These are phyloP conservation scores for Xylaria digitata DNA, from an alignment of 2,329 filamentous ascomycete species.

Conservation along the genomic window DNA sequence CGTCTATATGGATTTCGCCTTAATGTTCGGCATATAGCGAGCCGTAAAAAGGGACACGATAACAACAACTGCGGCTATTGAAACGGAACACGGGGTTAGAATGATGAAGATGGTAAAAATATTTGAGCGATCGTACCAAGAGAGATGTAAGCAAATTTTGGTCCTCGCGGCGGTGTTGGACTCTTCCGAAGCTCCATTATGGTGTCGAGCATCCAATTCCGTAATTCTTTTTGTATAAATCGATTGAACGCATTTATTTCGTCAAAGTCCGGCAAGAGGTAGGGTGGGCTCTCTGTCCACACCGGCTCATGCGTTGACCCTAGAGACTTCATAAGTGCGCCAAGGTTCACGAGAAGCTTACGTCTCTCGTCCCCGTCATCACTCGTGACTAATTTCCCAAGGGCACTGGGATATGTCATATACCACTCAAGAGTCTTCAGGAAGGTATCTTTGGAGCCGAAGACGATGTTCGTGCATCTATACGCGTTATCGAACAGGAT, in stretches of 20 bases:
- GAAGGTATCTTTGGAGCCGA: conserved; percentile 40
- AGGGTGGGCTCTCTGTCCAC: conserved; percentile 27
- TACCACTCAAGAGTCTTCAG: conserved; percentile 44
- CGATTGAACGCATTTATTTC: conserved; percentile 15
- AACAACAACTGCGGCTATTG: too few species aligned
- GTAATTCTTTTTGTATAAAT: conserved; percentile 6
- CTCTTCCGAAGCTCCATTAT: conserved; percentile 14
- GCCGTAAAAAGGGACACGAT: too few species aligned
- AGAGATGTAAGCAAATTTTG: conserved; percentile 24
- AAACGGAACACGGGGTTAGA: too few species aligned
- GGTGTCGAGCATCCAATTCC: conserved; percentile 19
- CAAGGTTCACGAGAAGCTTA: conserved; percentile 27
- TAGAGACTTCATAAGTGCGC: conserved; percentile 33
- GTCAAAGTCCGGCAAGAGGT: conserved; percentile 4
- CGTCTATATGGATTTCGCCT: neutral
- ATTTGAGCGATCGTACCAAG: conserved; percentile 31
- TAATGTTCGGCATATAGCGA: too few species aligned
- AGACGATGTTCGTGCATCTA: conserved; percentile 45
- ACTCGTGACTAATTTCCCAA: conserved; percentile 34
- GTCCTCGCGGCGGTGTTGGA: conserved; percentile 11
- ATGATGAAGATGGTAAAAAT: too few species aligned
- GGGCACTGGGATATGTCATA: conserved; percentile 33
- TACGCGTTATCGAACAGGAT: conserved; percentile 47
- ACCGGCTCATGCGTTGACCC: conserved; percentile 35
- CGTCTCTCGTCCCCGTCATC: conserved; percentile 31